A percentile compares a stretch with the other conserved stretches of the same genome.
Conservation (phyloP, 371 early-diverging fungal species). For the Saksenaea oblongispora region DNA sequence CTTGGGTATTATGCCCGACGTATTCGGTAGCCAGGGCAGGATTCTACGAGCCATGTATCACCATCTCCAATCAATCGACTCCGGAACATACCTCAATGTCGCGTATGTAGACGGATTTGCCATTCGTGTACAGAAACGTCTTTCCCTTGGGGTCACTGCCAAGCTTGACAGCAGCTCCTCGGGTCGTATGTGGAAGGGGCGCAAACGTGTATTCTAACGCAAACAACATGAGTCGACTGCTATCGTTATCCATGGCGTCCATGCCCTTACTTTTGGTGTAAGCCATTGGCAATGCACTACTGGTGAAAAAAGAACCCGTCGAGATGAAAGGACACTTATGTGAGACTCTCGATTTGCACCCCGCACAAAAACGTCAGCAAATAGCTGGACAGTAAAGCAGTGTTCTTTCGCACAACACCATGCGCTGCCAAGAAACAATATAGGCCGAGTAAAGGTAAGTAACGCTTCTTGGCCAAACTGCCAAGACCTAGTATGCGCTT, state of each 20-base stretch:
- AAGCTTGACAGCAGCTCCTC: slow-evolving; percentile 84
- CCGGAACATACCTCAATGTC: slow-evolving; percentile 66
- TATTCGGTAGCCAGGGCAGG: slow-evolving; percentile 85
- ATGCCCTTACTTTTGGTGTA: not conserved
- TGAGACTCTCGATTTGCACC: too few relatives aligned
- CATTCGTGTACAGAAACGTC: slow-evolving; percentile 88
- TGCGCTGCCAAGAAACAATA: too few relatives aligned
- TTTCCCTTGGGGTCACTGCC: slow-evolving; percentile 86
- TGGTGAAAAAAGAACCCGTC: not conserved
- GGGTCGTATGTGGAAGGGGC: slow-evolving; percentile 75
- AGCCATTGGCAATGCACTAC: not conserved
- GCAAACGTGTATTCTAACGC: slow-evolving; percentile 71
- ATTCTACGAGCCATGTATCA: slow-evolving; percentile 49
- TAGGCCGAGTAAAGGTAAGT: too few relatives aligned
- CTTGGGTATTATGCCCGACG: slow-evolving; percentile 73
- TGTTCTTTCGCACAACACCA: not conserved
- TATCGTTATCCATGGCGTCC: not conserved
- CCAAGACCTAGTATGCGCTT: too few relatives aligned
- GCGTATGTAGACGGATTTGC: slow-evolving; percentile 86
- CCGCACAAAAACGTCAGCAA: too few relatives aligned
- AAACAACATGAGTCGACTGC: not conserved
- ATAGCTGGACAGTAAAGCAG: not conserved
- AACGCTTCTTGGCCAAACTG: too few relatives aligned
- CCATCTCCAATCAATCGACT: not conserved
- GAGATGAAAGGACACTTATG: not conserved